Percentiles rank a stretch among this genome's conserved stretches.
These are phyloP conservation scores for Fonsecaea erecta DNA, from an alignment of 2,329 filamentous ascomycete genomes.

Conservation along the genomic window DNA sequence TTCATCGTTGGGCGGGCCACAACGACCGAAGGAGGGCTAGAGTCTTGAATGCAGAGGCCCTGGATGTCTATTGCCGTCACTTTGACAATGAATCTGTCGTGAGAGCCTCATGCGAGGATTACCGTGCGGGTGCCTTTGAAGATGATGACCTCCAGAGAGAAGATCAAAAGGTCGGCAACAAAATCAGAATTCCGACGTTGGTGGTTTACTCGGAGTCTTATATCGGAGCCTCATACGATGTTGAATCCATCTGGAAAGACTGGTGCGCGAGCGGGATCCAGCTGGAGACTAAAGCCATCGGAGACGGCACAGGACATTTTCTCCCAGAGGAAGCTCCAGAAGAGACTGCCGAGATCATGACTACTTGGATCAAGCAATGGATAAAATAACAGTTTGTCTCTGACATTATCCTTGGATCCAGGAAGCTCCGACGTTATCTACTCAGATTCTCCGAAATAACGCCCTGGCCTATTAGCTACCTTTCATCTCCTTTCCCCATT, in stretches of 20 bases:
- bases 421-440: background rate
- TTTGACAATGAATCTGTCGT: constrained; percentile 51
- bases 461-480: background rate
- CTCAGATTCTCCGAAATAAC: background rate
- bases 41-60: constrained; percentile 42
- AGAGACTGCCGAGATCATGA: constrained; percentile 40
- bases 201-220: constrained; percentile 50
- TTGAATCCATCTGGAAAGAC: constrained; percentile 49
- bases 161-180: constrained; percentile 51
- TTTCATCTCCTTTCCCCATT: background rate
- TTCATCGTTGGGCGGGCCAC: constrained; percentile 41
- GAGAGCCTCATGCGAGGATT: constrained; percentile 53
- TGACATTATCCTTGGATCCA: background rate
- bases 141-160: constrained; percentile 50
- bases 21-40: constrained; percentile 19
- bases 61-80: constrained; percentile 48
- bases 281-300: constrained; percentile 41
- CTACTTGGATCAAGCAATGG: constrained; percentile 20
- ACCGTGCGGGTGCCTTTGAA: constrained; percentile 49
- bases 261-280: constrained; percentile 48
- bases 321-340: constrained; percentile 52
- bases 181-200: constrained; percentile 49
- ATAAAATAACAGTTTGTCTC: background rate
- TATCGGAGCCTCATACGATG: constrained; percentile 51
- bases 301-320: constrained; percentile 50